These are phyloP conservation scores for Vickermania ingenoplastis DNA, from an alignment of 208 protist species.

Conservation along the genomic window DNA sequence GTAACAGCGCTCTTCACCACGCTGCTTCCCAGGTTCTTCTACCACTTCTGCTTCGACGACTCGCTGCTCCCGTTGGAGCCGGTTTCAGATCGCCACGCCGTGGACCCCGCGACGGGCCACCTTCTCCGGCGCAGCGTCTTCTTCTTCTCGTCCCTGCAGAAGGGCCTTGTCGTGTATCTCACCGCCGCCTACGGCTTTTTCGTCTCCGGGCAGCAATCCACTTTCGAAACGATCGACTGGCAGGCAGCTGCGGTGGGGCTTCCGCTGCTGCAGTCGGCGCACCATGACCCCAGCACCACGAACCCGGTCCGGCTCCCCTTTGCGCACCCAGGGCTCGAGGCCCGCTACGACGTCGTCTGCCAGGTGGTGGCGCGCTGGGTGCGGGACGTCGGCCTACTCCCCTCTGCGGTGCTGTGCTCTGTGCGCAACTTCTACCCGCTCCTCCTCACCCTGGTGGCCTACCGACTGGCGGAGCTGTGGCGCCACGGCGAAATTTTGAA, in stretches of 20 bases:
- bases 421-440: neutral
- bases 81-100: too few relatives aligned
- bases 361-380: neutral
- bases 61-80: neutral
- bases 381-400: neutral
- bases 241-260: neutral
- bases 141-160: neutral
- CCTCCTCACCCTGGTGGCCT: neutral
- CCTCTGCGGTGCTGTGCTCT: neutral
- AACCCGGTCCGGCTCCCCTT: too few relatives aligned
- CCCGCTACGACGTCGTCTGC: too few relatives aligned
- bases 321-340: neutral
- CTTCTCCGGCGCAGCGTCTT: neutral
- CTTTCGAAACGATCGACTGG: neutral
- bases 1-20: neutral
- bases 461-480: neutral
- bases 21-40: neutral
- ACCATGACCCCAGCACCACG: too few relatives aligned
- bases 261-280: neutral
- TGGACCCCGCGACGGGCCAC: neutral
- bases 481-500: too few relatives aligned
- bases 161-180: neutral
- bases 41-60: neutral
- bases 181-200: neutral
- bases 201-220: neutral